Conservation (phyloP, 768 basidiomycete genomes). For the Paxillus rubicundulus region DNA sequence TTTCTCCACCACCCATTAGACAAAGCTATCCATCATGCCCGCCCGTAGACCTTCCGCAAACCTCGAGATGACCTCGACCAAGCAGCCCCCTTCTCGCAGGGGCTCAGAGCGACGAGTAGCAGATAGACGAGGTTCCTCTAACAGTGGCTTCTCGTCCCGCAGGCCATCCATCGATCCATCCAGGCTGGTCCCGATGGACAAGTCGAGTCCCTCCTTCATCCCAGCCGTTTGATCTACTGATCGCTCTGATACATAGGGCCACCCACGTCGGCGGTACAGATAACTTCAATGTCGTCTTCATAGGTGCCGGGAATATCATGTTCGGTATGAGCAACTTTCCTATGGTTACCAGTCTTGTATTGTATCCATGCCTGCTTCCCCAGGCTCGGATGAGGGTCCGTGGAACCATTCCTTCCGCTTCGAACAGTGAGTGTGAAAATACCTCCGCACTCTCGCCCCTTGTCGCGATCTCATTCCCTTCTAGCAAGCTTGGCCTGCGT, state of each 20-base stretch:
- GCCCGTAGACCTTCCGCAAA: slow-evolving; percentile 26
- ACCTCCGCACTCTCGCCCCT: not conserved
- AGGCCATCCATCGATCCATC: slow-evolving; percentile 76
- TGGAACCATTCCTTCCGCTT: slow-evolving; percentile 94
- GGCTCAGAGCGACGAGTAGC: slow-evolving; percentile 42
- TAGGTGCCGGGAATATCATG: slow-evolving; percentile 98
- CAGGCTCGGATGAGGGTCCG: slow-evolving; percentile 84
- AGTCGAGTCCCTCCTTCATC: slow-evolving; percentile 40
- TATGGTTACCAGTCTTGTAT: not conserved
- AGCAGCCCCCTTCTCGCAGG: slow-evolving; percentile 39
- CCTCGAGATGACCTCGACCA: slow-evolving; percentile 33
- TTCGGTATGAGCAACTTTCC: slow-evolving; percentile 58
- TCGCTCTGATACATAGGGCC: slow-evolving; percentile 33
- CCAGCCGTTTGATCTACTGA: slow-evolving; percentile 7
- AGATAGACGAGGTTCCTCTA: slow-evolving; percentile 44
- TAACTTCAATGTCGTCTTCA: slow-evolving; percentile 90
- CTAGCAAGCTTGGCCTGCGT: slow-evolving; percentile 89
- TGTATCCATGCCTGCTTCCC: slow-evolving; percentile 6
- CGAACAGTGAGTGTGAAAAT: slow-evolving; percentile 60
- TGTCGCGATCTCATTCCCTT: slow-evolving; percentile 9
- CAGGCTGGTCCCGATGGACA: slow-evolving; percentile 77
- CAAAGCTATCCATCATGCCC: slow-evolving; percentile 9
- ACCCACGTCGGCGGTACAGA: slow-evolving; percentile 56
- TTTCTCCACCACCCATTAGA: slow-evolving; percentile 9
- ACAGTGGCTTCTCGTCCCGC: slow-evolving; percentile 48